Evolutionary conservation across 768 basidiomycete genomes (phyloP), one percentile per base, ranked within the genome.

Genomic region (Paxillus involutus): DNA sequence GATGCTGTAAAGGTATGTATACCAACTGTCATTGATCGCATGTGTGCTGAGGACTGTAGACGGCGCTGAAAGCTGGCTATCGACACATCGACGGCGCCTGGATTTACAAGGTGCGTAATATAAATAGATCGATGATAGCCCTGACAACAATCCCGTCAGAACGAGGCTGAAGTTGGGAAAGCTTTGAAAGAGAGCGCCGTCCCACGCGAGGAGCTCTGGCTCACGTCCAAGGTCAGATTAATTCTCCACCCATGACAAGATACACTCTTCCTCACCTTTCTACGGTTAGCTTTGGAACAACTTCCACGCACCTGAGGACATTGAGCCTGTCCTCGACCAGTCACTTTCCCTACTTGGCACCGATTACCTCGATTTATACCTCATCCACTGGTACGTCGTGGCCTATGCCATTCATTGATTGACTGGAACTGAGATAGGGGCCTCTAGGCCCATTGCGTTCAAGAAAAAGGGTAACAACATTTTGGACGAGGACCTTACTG

Each of bases 291-390:
- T 93, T n/a, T 89, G 84, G 84, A 89, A 91, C 67, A 77, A 69
- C 2, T 90, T 86, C 71, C 89, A 93, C 62, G 75, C 78, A 3
- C 89, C 90, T 0, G 82, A 86, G 53, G 85, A 89, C 60, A 78
- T 91, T 24, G 88, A 89, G 63, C 61, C 78, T 1, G 77, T 76
- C 11, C 75, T 91, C 9, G 85, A 90, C 59, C 84, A 89, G 53
- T 83, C 86, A 0, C 76, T 89, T 8, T 57, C 69, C 9, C 79
- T 75, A 58, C 79, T 91, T 3, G 79, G 80, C 3, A 84, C 81
- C 1, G 79, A 85, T 40, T 91, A 91, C 67, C 76, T 94, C 47
- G 90, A 93, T 66, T 67, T 93, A 45, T 92, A 91, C 65, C 72
- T 94, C 47, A 88, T 91, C 55, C 89, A 91, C 63, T 92, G 88